Conservation (phyloP, 2,329 filamentous ascomycete species). For the Aureobasidium namibiae region DNA sequence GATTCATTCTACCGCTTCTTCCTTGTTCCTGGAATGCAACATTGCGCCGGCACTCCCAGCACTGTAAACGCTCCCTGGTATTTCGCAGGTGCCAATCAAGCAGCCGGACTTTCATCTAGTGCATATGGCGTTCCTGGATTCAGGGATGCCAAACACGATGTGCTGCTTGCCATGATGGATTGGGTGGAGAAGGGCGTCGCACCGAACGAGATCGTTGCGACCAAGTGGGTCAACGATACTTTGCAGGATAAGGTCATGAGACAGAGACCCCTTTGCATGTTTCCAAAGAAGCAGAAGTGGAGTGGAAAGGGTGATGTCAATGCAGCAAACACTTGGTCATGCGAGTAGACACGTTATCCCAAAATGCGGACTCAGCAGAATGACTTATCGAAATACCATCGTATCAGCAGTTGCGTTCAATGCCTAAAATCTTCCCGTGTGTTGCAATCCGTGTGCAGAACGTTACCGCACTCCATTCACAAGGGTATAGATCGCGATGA, state of each 20-base stretch:
- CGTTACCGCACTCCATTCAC: no score
- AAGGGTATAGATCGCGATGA: no score
- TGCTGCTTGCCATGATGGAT: slow-evolving; percentile 27
- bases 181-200: slow-evolving; percentile 32
- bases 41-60: slow-evolving; percentile 29
- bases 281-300: slow-evolving; percentile 25
- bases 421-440: no score
- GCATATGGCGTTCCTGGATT: slow-evolving; percentile 26
- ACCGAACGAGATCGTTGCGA: slow-evolving; percentile 30
- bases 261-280: slow-evolving; percentile 30
- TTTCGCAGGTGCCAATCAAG: slow-evolving; percentile 32
- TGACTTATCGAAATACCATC: no score
- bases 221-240: slow-evolving; percentile 27
- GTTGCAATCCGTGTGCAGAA: no score
- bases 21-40: slow-evolving; percentile 36
- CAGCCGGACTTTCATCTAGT: slow-evolving; percentile 13
- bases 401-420: no score
- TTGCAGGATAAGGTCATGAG: slow-evolving; percentile 24
- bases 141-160: slow-evolving; percentile 27
- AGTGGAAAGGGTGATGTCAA: slow-evolving; percentile 22
- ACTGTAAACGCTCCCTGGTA: slow-evolving; percentile 36
- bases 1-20: slow-evolving; percentile 37
- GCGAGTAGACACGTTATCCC: neutral
- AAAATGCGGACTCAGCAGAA: no score
- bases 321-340: slow-evolving; percentile 22